phyloP scores from a whole-genome alignment of 2,329 filamentous ascomycete genomes.

The Alternaria panax region DNA sequence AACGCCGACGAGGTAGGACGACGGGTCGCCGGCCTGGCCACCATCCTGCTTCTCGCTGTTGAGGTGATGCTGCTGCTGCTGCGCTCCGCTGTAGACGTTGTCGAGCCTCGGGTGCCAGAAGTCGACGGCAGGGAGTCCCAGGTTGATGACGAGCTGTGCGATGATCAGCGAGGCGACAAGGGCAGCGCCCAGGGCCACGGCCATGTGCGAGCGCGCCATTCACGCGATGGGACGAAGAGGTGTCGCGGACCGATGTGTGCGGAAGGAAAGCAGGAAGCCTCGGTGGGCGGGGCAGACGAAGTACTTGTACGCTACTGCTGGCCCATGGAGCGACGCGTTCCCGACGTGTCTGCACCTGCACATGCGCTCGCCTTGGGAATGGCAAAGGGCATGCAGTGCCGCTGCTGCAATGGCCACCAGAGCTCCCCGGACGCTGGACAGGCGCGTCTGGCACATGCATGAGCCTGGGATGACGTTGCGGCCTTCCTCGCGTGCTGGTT shows the following conservation, averaged over 20 bases:
- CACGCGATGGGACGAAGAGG: constrained; percentile 16
- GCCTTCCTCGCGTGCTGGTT: constrained; percentile 15
- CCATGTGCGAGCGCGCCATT: constrained; percentile 52
- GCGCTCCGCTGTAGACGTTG: constrained; percentile 27
- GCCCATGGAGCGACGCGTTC: constrained; percentile 3
- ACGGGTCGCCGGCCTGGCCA: constrained; percentile 46
- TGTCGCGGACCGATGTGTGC: constrained; percentile 28
- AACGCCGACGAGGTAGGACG: constrained; percentile 69
- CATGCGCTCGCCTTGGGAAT: not conserved
- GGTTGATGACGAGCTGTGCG: constrained; percentile 43
- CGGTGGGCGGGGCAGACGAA: not conserved
- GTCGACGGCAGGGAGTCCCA: constrained; percentile 47
- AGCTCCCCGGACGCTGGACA: not conserved
- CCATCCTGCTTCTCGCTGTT: constrained; percentile 39
- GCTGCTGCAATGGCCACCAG: not conserved
- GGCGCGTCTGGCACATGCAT: constrained; percentile 5
- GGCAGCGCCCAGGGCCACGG: constrained; percentile 48
- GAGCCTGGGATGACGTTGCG: constrained; percentile 23
- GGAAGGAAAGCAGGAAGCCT: constrained; percentile 11
- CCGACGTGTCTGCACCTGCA: not conserved
- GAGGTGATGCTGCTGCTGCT: constrained; percentile 40
- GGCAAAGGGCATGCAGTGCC: not conserved
- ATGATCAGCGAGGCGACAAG: constrained; percentile 44
- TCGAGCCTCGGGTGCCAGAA: constrained; percentile 47
- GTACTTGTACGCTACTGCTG: constrained; percentile 13